phyloP scores from a whole-genome alignment of 148 eudicot species.

The Beta vulgaris region DNA sequence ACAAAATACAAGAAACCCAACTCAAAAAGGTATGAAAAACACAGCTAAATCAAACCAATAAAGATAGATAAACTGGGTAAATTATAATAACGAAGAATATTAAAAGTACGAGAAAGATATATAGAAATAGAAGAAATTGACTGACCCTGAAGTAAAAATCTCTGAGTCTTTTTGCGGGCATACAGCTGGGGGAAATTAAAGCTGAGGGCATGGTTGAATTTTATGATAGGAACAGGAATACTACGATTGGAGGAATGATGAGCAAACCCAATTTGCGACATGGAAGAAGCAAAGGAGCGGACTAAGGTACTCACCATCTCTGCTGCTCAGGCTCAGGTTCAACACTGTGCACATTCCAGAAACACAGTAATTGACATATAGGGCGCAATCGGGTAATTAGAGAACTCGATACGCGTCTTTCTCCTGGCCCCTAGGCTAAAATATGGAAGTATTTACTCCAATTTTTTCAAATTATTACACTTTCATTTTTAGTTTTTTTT shows the following conservation, averaged over 20 bases:
- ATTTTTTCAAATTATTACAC: no score
- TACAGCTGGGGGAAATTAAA: conserved; percentile 14
- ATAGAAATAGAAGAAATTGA: neutral
- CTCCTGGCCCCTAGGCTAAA: no score
- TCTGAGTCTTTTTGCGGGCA: conserved; percentile 11
- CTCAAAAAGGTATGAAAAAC: no score
- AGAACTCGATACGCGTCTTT: no score
- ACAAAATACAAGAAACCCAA: no score
- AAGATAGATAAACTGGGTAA: no score
- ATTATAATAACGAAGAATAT: no score
- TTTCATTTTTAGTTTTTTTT: no score
- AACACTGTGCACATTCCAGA: neutral
- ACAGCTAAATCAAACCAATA: no score
- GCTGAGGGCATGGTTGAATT: conserved; percentile 18
- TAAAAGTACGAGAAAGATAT: neutral
- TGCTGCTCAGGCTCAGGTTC: neutral
- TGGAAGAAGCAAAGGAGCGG: conserved; percentile 26
- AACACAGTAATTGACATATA: no score
- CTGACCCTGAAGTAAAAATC: conserved; percentile 18
- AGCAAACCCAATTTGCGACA: conserved; percentile 17
- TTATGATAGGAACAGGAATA: conserved; percentile 18
- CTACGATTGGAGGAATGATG: conserved; percentile 5
- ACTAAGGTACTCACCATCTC: conserved; percentile 25
- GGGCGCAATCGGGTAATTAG: no score
- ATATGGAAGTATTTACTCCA: no score